Base-by-base conservation (phyloP, 2,329 filamentous ascomycete genomes). In the Epichloe aotearoae region DNA sequence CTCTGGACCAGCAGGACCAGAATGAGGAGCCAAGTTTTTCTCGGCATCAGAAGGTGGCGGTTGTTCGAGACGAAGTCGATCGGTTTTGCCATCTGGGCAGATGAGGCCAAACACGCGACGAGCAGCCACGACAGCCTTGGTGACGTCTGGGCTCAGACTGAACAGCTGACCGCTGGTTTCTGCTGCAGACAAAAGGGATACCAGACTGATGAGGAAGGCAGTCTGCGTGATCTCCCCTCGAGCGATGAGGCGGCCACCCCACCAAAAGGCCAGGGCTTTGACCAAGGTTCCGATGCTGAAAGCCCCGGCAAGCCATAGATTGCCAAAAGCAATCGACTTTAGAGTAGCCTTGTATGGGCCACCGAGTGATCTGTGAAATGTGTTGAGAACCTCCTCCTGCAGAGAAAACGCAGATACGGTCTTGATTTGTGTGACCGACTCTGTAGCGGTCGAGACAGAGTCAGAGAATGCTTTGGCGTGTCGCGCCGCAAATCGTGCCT, bases 221-320 rank as follows among this genome's bases (percentile, higher is more conserved):
- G 81, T 78, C 42, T 76, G 77, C 3, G 68, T 72, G 56, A 84
- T 84, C 51, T 78, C 69, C 84, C 69, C 84, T 41, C 75, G 72
- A 48, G 82, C 75, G 53, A 89, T 86, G 55, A 81, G 79, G 57
- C 79, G 83, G 0, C 84, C 76, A 3, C 85, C 85, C 84, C 85
- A 90, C 83, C 84, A 90, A 65, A 88, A 89, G 0, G 84, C 82
- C 50, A 90, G 76, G 0, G 84, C 82, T 59, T 88, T 86, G 26
- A 88, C 78, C 47, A 86, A 73, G 59, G 83, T 84, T 19, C 80
- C 77, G 10, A 76, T 69, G 55, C 74, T 76, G 60, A 80, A 77
- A 15, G 79, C 73, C 37, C 82, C 68, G 2, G 81, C 78, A 7
- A 82, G 72, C 71, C 76, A 82, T 14, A 82, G 61, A 60, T 80